Evolutionary conservation across 176 grass and related monocot species (phyloP).

Genomic region (Bonia amplexicaulis): DNA sequence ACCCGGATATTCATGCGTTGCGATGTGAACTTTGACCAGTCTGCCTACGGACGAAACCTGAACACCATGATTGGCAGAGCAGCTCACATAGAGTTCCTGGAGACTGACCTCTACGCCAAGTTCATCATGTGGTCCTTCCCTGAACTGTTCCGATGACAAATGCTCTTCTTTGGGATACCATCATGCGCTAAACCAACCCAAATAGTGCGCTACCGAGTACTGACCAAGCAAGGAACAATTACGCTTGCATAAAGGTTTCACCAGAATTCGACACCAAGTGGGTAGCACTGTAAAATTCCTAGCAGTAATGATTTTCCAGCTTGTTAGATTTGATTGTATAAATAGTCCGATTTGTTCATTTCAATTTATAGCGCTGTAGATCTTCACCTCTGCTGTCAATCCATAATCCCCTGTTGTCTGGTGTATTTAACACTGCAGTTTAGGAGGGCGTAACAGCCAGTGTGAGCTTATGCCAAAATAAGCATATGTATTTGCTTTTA

Average conservation of each 20-base stretch:
- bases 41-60: constrained; percentile 58
- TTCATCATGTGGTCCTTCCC: constrained; percentile 99
- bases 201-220: constrained; percentile 29
- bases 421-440: constrained; percentile 35
- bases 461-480: constrained; percentile 28
- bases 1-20: constrained; percentile 74
- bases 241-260: constrained; percentile 16
- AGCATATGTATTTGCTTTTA: constrained; percentile 5
- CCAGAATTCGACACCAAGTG: not conserved
- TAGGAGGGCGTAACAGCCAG: constrained; percentile 22
- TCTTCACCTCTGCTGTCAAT: constrained; percentile 26
- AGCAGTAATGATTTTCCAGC: constrained; percentile 33
- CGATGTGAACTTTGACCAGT: constrained; percentile 86
- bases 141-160: constrained; percentile 64
- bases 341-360: constrained; percentile 45
- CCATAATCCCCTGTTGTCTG: constrained; percentile 21
- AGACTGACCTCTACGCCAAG: constrained; percentile 76
- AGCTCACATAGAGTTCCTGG: constrained; percentile 89
- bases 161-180: not conserved
- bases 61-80: constrained; percentile 93
- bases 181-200: not conserved
- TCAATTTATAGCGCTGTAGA: constrained; percentile 42
- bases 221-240: constrained; percentile 39
- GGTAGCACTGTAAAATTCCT: constrained; percentile 42
- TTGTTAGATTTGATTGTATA: constrained; percentile 43